Conservation (phyloP, 106 monocot genomes). For the Phalaenopsis aphrodite region DNA sequence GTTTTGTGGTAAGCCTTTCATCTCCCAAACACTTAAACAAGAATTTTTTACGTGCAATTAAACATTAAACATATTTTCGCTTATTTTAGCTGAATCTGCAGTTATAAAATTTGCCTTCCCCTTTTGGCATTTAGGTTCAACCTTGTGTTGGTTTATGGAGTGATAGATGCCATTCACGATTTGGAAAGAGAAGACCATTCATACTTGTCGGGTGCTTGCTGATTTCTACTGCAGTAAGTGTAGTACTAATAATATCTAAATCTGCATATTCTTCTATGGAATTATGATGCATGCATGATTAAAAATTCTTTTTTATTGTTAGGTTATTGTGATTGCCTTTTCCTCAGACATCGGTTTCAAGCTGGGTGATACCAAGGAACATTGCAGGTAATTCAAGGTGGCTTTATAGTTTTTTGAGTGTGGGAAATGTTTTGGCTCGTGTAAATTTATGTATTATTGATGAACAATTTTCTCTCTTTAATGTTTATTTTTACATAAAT, state of each 20-base stretch:
- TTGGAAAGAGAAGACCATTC: slow-evolving; percentile 85
- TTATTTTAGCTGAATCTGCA: neutral
- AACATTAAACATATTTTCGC: neutral
- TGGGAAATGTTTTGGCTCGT: neutral
- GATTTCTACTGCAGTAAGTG: slow-evolving; percentile 71
- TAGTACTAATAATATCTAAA: neutral
- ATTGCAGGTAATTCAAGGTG: slow-evolving; percentile 53
- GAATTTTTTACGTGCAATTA: neutral
- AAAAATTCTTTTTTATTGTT: neutral
- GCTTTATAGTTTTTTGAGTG: neutral
- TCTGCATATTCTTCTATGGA: neutral
- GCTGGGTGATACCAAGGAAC: slow-evolving; percentile 74
- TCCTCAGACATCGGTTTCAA: slow-evolving; percentile 80
- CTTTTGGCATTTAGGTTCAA: slow-evolving; percentile 47
- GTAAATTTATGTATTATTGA: neutral
- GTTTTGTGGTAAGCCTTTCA: slow-evolving; percentile 64
- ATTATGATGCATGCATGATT: neutral
- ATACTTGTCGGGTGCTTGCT: slow-evolving; percentile 63
- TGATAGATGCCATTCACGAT: slow-evolving; percentile 54
- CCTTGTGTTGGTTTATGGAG: slow-evolving; percentile 88
- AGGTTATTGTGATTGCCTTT: slow-evolving; percentile 81
- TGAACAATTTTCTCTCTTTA: neutral
- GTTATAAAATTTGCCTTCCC: neutral
- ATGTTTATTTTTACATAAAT: slow-evolving; percentile 6
- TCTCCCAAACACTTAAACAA: neutral